phyloP scores from a whole-genome alignment of 2,329 filamentous ascomycete species.

The Fusarium sterilihyphosum region DNA sequence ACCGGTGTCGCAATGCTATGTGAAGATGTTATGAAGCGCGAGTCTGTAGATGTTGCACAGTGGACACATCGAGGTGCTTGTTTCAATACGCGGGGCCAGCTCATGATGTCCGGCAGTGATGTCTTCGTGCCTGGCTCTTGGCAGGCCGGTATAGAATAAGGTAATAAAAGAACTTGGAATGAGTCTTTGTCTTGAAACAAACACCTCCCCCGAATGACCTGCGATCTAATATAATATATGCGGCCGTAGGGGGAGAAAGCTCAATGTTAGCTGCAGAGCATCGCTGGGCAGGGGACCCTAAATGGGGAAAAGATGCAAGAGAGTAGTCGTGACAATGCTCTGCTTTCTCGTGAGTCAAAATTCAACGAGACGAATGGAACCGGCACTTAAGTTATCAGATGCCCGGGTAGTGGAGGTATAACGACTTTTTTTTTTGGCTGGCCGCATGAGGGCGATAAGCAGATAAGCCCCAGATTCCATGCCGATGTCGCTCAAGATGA shows the following conservation, averaged over 20 bases:
- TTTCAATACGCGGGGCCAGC: conserved; percentile 52
- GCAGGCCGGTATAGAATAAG: conserved; percentile 2
- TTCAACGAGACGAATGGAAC: conserved; percentile 1
- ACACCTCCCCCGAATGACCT: conserved; percentile 35
- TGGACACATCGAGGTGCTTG: conserved; percentile 47
- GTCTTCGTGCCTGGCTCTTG: conserved; percentile 6
- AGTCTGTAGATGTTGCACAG: conserved; percentile 20
- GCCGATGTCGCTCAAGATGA: conserved; percentile 38
- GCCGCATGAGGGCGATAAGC: conserved; percentile 37
- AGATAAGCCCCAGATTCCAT: conserved; percentile 37
- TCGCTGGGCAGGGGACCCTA: conserved; percentile 14
- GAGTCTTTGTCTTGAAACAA: neutral
- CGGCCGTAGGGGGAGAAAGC: conserved; percentile 29
- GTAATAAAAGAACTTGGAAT: conserved; percentile 9
- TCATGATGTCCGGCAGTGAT: conserved; percentile 49
- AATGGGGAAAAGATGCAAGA: neutral
- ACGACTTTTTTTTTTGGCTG: conserved; percentile 14
- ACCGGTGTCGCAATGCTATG: conserved; percentile 1
- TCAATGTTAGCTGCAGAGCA: conserved; percentile 38
- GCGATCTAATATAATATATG: conserved; percentile 19
- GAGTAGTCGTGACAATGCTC: conserved; percentile 1
- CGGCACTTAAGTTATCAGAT: conserved; percentile 25
- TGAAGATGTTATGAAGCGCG: neutral
- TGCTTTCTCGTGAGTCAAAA: conserved; percentile 29
- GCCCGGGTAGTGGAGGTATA: conserved; percentile 28